Percentiles rank a stretch among this genome's conserved stretches.
Conservation (phyloP, 805 yeast genomes). For the Pichia thaimueangensis region DNA sequence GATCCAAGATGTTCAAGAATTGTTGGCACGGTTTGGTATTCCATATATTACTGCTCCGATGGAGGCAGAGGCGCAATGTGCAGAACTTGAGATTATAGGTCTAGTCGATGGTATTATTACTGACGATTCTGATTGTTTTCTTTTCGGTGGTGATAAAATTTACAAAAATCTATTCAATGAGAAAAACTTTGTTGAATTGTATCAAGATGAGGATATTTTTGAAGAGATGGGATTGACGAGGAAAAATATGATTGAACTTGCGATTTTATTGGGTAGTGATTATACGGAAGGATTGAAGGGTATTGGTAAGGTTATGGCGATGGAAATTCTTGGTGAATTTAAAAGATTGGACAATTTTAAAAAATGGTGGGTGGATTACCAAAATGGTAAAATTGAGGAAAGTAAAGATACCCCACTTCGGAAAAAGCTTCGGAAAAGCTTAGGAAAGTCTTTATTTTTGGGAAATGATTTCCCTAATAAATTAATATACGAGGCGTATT, state of each 20-base stretch:
- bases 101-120: slow-evolving; percentile 94
- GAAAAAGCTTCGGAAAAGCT: slow-evolving; percentile 50
- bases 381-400: slow-evolving; percentile 33
- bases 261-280: slow-evolving; percentile 85
- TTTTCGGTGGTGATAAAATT: slow-evolving; percentile 81
- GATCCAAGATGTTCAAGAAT: slow-evolving; percentile 87
- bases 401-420: slow-evolving; percentile 41
- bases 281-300: slow-evolving; percentile 92
- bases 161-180: slow-evolving; percentile 94
- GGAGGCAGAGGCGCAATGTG: slow-evolving; percentile 99
- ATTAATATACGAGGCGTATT: slow-evolving; percentile 66
- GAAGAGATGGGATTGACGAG: slow-evolving; percentile 60
- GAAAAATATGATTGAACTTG: slow-evolving; percentile 66
- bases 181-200: slow-evolving; percentile 85
- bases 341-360: slow-evolving; percentile 37
- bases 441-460: slow-evolving; percentile 46
- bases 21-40: slow-evolving; percentile 81
- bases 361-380: slow-evolving; percentile 53
- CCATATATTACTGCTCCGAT: slow-evolving; percentile 95
- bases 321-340: slow-evolving; percentile 87
- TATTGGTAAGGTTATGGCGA: slow-evolving; percentile 87
- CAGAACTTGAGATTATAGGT: slow-evolving; percentile 57
- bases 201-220: slow-evolving; percentile 51
- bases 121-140: slow-evolving; percentile 94
- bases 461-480: slow-evolving; percentile 61